These are phyloP conservation scores for Nicotiana undulata DNA, from an alignment of 257 asterid genomes.

Conservation along the genomic window DNA sequence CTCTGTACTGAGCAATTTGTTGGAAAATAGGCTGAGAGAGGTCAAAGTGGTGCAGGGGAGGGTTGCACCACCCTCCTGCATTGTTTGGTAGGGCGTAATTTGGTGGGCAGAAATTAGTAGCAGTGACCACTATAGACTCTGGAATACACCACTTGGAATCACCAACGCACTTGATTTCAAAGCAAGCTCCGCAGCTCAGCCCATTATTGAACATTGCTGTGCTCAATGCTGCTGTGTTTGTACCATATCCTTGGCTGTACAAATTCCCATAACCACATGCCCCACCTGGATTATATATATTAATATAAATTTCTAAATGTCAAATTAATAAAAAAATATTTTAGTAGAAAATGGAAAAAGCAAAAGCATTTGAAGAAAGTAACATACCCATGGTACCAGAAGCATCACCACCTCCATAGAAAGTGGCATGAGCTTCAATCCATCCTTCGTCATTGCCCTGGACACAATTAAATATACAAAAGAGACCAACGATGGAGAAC, in stretches of 20 bases:
- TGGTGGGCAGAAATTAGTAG: slow-evolving; percentile 38
- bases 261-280: slow-evolving; percentile 47
- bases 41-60: slow-evolving; percentile 39
- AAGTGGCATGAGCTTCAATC: slow-evolving; percentile 61
- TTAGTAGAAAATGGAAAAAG: neutral
- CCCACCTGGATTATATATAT: slow-evolving; percentile 21
- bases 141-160: slow-evolving; percentile 20
- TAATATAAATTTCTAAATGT: neutral
- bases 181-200: slow-evolving; percentile 34
- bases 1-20: slow-evolving; percentile 24
- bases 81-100: slow-evolving; percentile 28
- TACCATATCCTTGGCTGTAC: slow-evolving; percentile 39
- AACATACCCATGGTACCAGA: slow-evolving; percentile 56
- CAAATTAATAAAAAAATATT: neutral
- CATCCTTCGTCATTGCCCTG: slow-evolving; percentile 35
- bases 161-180: slow-evolving; percentile 29
- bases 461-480: slow-evolving; percentile 9
- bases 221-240: slow-evolving; percentile 34
- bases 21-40: slow-evolving; percentile 34
- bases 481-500: slow-evolving; percentile 7
- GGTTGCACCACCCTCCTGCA: slow-evolving; percentile 47
- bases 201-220: slow-evolving; percentile 34
- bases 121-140: slow-evolving; percentile 27
- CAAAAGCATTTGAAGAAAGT: neutral
- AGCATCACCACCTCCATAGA: slow-evolving; percentile 62